These are phyloP conservation scores for Salix caprea DNA, from an alignment of 345 rosid species.

Conservation along the genomic window DNA sequence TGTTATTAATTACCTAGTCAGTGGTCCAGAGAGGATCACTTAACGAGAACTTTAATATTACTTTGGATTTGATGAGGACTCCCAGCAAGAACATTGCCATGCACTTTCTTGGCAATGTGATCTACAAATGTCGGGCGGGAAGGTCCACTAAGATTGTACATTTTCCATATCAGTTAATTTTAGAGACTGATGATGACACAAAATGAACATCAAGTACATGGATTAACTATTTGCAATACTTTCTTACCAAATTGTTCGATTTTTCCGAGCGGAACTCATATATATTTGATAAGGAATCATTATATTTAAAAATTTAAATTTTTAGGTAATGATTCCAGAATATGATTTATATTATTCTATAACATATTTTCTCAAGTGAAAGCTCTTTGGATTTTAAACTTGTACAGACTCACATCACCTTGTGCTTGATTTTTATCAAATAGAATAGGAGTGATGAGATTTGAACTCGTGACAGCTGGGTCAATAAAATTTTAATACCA, in stretches of 20 bases:
- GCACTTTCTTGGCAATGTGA: slow-evolving; percentile 7
- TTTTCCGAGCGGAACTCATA: no score
- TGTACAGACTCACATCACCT: no score
- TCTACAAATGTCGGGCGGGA: slow-evolving; percentile 31
- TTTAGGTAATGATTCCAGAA: rapidly evolving
- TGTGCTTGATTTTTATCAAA: no score
- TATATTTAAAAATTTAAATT: no score
- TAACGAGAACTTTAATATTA: slow-evolving; percentile 11
- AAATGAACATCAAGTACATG: slow-evolving; percentile 12
- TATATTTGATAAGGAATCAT: no score
- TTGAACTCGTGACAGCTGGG: no score
- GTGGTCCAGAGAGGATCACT: slow-evolving; percentile 22
- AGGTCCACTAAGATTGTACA: slow-evolving; percentile 29
- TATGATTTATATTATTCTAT: no score
- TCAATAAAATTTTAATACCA: no score
- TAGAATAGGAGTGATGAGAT: no score
- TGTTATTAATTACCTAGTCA: slow-evolving; percentile 7
- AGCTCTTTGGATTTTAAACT: no score
- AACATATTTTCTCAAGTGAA: no score
- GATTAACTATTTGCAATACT: background rate
- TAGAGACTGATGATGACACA: background rate
- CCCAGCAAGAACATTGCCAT: slow-evolving; percentile 4
- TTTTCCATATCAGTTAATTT: slow-evolving; percentile 2
- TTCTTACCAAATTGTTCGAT: no score
- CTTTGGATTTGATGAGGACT: slow-evolving; percentile 4